Evolutionary conservation across 2,329 filamentous ascomycete species (phyloP).

Genomic region (Fusarium sp.): DNA sequence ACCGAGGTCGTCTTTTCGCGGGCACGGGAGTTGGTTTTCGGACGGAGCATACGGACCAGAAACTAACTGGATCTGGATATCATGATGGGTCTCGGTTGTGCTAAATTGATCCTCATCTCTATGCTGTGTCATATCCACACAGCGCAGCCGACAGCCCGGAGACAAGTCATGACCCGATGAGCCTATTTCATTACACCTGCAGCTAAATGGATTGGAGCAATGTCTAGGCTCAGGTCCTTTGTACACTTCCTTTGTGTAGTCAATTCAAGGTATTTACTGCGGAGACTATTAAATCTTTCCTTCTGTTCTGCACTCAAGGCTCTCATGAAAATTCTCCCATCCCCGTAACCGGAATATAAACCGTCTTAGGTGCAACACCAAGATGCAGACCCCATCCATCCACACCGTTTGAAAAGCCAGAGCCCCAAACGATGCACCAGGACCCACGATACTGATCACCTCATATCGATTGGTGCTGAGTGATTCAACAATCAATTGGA

Average conservation of each 20-base stretch:
- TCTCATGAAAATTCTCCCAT: neutral
- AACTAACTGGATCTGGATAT: slow-evolving; percentile 28
- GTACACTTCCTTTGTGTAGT: neutral
- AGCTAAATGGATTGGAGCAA: neutral
- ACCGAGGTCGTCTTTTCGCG: slow-evolving; percentile 38
- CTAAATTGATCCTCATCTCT: slow-evolving; percentile 4
- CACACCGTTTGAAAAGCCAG: slow-evolving; percentile 17
- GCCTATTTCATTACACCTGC: neutral
- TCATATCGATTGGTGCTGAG: slow-evolving; percentile 40
- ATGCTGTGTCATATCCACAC: slow-evolving; percentile 13
- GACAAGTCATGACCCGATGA: neutral
- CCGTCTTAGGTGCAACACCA: slow-evolving; percentile 4
- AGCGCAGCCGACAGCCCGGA: slow-evolving; percentile 14
- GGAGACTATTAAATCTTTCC: neutral
- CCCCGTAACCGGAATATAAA: slow-evolving; percentile 14
- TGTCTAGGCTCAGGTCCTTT: neutral
- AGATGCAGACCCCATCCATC: slow-evolving; percentile 18
- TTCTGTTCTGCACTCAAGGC: neutral
- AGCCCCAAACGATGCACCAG: neutral
- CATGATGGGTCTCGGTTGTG: slow-evolving; percentile 17
- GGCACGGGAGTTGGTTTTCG: slow-evolving; percentile 25
- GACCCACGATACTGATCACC: slow-evolving; percentile 39
- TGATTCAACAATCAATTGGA: neutral
- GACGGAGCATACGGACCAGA: slow-evolving; percentile 17
- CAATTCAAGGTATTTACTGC: neutral